Conservation (phyloP, 2,329 filamentous ascomycete genomes). For the Byssochlamys sp. region DNA sequence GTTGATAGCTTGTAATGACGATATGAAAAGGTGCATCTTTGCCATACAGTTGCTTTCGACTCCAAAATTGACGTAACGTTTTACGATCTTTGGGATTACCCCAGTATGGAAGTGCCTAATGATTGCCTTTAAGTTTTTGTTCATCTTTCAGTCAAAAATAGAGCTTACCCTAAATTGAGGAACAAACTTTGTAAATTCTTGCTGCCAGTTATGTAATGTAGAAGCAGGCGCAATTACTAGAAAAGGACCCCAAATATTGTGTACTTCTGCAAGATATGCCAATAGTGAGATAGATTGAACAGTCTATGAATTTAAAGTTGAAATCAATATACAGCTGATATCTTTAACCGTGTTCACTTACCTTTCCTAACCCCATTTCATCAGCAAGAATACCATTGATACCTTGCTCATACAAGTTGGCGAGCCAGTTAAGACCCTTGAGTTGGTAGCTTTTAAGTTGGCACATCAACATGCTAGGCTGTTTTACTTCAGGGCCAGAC, state of each 20-base stretch:
- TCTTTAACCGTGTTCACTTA: too few species aligned
- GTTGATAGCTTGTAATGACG: slow-evolving; percentile 89
- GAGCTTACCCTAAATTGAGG: slow-evolving; percentile 86
- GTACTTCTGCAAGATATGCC: slow-evolving; percentile 92
- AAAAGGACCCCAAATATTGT: slow-evolving; percentile 97
- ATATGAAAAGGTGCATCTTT: slow-evolving; percentile 93
- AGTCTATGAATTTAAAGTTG: too few species aligned
- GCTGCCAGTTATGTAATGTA: slow-evolving; percentile 97
- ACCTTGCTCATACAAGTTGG: slow-evolving; percentile 96
- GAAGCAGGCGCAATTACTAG: slow-evolving; percentile 91
- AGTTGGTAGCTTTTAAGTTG: slow-evolving; percentile 97
- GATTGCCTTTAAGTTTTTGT: too few species aligned
- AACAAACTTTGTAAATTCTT: slow-evolving; percentile 92
- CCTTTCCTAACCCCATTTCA: slow-evolving; percentile 98
- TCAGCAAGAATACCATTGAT: slow-evolving; percentile 99
- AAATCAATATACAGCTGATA: too few species aligned
- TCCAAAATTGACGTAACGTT: slow-evolving; percentile 96
- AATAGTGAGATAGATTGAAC: slow-evolving; percentile 98
- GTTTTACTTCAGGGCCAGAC: slow-evolving; percentile 84
- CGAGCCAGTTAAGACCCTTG: slow-evolving; percentile 98
- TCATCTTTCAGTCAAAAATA: too few species aligned
- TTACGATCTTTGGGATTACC: slow-evolving; percentile 89
- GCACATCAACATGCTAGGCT: slow-evolving; percentile 85
- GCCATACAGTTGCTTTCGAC: slow-evolving; percentile 90
- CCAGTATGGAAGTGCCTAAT: slow-evolving; percentile 96